Percentiles rank a stretch among this genome's conserved stretches.
phyloP scores from a whole-genome alignment of 2,329 filamentous ascomycete species.

The Trichophyton benhamiae region DNA sequence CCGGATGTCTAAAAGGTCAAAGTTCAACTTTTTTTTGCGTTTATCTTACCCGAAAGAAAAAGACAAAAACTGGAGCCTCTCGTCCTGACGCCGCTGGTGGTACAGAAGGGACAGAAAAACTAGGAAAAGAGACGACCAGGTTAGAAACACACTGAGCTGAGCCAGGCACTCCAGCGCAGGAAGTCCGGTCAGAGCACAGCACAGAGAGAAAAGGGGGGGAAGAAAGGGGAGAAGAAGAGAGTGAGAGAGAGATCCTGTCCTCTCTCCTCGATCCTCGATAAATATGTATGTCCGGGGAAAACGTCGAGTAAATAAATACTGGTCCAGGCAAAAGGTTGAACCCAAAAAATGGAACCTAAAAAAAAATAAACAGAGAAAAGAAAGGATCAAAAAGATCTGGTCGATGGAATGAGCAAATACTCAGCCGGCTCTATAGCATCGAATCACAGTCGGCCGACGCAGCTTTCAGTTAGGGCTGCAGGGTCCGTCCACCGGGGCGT shows the following conservation, averaged over 20 bases:
- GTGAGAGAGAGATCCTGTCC: not conserved
- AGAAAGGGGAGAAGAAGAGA: not conserved
- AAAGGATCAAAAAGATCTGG: not conserved
- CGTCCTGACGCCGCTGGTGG: not conserved
- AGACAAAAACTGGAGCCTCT: not conserved
- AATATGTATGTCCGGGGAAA: not conserved
- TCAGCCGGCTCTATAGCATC: not conserved
- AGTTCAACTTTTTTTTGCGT: not conserved
- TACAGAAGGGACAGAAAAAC: not conserved
- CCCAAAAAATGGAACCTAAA: not conserved
- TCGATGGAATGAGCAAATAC: not conserved
- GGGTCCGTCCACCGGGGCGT: not conserved
- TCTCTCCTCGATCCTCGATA: not conserved
- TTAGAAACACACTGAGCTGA: not conserved
- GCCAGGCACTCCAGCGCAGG: not conserved
- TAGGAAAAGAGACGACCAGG: not conserved
- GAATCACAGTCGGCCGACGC: not conserved
- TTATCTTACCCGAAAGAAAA: not conserved
- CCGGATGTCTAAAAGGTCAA: not conserved
- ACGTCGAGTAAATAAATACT: not conserved
- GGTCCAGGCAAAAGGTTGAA: not conserved
- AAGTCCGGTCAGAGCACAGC: not conserved
- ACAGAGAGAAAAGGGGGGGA: too few relatives aligned
- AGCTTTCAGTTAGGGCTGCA: slow-evolving; percentile 4
- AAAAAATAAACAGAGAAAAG: not conserved